Percentiles rank a stretch among this genome's conserved stretches.
These are phyloP conservation scores for Trematosphaeria pertusa DNA, from an alignment of 2,329 filamentous ascomycete species.

Conservation along the genomic window DNA sequence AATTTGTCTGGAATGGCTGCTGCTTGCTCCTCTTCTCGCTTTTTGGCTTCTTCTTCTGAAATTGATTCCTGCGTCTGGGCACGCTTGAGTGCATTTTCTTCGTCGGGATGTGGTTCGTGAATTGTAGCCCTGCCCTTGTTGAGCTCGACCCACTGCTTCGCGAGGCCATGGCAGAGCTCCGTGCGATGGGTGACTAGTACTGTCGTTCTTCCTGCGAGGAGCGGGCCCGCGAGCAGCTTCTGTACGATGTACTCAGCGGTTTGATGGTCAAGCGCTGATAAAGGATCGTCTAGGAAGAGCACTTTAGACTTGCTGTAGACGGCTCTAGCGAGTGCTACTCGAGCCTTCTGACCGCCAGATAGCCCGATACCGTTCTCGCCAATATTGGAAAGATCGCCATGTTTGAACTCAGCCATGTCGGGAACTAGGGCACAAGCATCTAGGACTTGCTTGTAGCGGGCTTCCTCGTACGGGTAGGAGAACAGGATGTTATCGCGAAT, in stretches of 20 bases:
- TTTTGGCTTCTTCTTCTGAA: constrained; percentile 45
- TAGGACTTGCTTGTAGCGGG: constrained; percentile 71
- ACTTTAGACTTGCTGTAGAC: constrained; percentile 64
- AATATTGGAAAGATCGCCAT: constrained; percentile 68
- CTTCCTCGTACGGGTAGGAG: constrained; percentile 71
- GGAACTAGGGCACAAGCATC: constrained; percentile 68
- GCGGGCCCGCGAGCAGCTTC: constrained; percentile 62
- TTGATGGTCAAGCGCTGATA: constrained; percentile 68
- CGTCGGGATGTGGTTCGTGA: constrained; percentile 51
- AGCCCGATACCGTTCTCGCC: constrained; percentile 68
- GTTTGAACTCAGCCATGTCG: constrained; percentile 68
- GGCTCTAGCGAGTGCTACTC: constrained; percentile 66
- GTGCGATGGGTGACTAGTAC: constrained; percentile 70
- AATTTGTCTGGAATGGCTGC: constrained; percentile 74
- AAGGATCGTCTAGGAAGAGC: constrained; percentile 65
- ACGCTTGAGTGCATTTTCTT: constrained; percentile 54
- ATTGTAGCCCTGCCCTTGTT: constrained; percentile 62
- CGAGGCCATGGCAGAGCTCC: constrained; percentile 75
- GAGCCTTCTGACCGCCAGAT: constrained; percentile 67
- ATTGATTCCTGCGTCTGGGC: constrained; percentile 46
- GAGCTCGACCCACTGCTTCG: constrained; percentile 76
- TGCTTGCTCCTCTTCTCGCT: constrained; percentile 47
- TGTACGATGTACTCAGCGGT: constrained; percentile 68
- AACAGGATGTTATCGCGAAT: constrained; percentile 74
- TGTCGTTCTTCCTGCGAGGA: constrained; percentile 61